Evolutionary conservation across 768 basidiomycete genomes (phyloP).

Genomic region (Leccinum subgranulosum): DNA sequence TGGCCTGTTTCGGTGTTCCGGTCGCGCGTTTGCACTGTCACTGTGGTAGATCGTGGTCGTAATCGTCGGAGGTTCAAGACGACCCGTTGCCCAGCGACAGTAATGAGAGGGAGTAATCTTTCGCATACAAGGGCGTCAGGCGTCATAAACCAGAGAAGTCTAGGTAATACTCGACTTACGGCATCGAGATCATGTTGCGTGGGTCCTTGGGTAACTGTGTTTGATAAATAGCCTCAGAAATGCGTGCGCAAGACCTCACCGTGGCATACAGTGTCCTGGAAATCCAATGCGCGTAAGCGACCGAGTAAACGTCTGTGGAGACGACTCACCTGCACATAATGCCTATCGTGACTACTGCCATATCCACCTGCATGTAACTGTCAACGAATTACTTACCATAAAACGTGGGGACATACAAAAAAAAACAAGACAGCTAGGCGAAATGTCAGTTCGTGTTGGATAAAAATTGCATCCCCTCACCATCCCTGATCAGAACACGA

Average conservation of each 20-base stretch:
- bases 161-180: background rate
- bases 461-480: constrained; percentile 4
- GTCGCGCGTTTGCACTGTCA: background rate
- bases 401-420: background rate
- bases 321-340: constrained; percentile 5
- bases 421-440: background rate
- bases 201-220: constrained; percentile 1
- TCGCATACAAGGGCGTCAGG: background rate
- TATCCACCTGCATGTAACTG: background rate
- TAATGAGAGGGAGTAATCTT: constrained; percentile 11
- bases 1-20: background rate
- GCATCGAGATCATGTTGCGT: background rate
- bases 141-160: background rate
- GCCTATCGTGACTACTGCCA: background rate
- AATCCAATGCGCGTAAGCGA: background rate
- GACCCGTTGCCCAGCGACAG: constrained; percentile 15
- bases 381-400: background rate
- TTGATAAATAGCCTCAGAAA: background rate
- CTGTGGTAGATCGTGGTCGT: background rate
- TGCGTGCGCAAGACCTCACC: background rate
- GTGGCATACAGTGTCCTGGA: background rate
- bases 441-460: background rate
- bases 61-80: constrained; percentile 14
- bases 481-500: constrained; percentile 2
- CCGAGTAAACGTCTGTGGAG: background rate